These are phyloP conservation scores for Andalucia godoyi DNA, from an alignment of 78 protist species.

Conservation along the genomic window DNA sequence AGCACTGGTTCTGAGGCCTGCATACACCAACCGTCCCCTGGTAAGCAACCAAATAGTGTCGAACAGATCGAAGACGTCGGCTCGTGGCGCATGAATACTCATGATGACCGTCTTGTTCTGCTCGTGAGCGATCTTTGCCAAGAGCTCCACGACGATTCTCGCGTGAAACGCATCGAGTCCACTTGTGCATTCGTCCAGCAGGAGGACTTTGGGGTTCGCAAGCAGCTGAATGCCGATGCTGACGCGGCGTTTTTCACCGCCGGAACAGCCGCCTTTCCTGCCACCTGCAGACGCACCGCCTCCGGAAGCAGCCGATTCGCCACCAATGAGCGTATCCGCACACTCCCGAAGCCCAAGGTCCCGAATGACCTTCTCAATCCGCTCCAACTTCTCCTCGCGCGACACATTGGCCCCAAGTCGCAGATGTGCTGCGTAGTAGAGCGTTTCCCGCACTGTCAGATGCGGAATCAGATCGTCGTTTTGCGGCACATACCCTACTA, in stretches of 20 bases:
- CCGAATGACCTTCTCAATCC: conserved; percentile 8
- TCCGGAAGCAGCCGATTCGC: too few relatives aligned
- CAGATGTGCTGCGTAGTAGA: conserved; percentile 39
- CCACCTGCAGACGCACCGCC: too few relatives aligned
- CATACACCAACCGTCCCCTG: conserved; percentile 2
- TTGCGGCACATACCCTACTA: conserved; percentile 59
- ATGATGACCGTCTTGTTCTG: too few relatives aligned
- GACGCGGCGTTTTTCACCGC: conserved; percentile 46
- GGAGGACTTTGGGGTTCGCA: conserved; percentile 35
- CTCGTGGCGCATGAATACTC: too few relatives aligned
- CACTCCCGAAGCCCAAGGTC: conserved; percentile 25
- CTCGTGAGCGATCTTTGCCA: too few relatives aligned
- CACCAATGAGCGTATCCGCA: conserved; percentile 18
- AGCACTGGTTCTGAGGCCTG: background rate
- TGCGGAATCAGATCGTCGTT: conserved; percentile 36
- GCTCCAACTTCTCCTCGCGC: background rate
- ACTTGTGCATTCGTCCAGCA: conserved; percentile 34
- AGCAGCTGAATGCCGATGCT: conserved; percentile 40
- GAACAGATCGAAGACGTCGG: too few relatives aligned
- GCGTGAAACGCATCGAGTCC: conserved; percentile 49
- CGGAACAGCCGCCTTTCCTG: conserved; percentile 42
- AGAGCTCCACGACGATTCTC: too few relatives aligned
- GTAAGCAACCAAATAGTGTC: too few relatives aligned
- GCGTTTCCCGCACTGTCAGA: conserved; percentile 68
- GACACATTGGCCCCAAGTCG: conserved; percentile 11